These are phyloP conservation scores for Cryphonectria parasitica DNA, from an alignment of 2,329 filamentous ascomycete species.

Conservation along the genomic window DNA sequence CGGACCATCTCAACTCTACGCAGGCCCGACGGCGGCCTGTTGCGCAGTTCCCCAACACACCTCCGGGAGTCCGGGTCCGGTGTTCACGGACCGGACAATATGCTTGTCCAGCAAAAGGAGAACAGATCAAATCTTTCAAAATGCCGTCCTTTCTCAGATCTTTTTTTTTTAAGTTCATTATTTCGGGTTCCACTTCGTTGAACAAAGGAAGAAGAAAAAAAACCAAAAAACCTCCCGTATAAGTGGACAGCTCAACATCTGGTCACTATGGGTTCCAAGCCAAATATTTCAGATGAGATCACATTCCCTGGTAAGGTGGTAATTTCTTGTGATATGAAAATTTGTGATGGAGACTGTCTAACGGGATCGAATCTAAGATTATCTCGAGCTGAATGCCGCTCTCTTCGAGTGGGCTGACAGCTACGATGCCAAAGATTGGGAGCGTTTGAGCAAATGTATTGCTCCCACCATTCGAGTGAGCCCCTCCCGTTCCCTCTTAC, in stretches of 20 bases:
- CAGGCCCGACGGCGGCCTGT: neutral
- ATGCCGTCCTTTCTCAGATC: neutral
- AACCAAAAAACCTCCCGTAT: too few relatives aligned
- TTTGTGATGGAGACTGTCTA: neutral
- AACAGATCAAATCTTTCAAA: neutral
- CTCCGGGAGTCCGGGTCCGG: constrained; percentile 18
- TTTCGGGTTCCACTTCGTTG: neutral
- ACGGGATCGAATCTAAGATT: constrained; percentile 28
- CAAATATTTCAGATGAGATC: constrained; percentile 25
- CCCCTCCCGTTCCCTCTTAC: constrained; percentile 9
- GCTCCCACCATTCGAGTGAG: constrained; percentile 60
- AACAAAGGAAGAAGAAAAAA: too few relatives aligned
- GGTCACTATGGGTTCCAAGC: constrained; percentile 21
- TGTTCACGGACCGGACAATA: neutral
- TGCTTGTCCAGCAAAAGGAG: neutral
- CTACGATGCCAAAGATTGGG: constrained; percentile 70
- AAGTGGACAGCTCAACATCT: neutral
- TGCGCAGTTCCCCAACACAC: constrained; percentile 12
- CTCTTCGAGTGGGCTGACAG: constrained; percentile 47
- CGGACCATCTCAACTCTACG: neutral
- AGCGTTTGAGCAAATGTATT: constrained; percentile 61
- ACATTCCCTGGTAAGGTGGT: constrained; percentile 24
- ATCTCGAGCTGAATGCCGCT: constrained; percentile 34
- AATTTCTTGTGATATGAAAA: neutral
- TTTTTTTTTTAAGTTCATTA: neutral